phyloP scores from a whole-genome alignment of 148 eudicot genomes.

The Rhododendron henanense region DNA sequence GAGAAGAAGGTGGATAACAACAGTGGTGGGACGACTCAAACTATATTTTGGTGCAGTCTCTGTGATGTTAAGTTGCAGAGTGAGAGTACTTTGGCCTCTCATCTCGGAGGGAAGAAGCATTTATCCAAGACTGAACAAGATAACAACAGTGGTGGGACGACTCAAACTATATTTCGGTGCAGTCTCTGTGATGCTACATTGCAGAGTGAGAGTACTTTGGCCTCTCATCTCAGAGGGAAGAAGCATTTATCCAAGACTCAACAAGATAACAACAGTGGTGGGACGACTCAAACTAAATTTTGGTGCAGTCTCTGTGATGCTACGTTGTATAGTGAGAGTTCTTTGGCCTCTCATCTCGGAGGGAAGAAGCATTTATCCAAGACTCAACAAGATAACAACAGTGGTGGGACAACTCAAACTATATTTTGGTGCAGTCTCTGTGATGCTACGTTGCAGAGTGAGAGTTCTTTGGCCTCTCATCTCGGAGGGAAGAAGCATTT shows the following conservation, averaged over 20 bases:
- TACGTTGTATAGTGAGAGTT: neutral
- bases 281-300: neutral
- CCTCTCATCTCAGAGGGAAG: conserved; percentile 9
- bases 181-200: conserved; percentile 5
- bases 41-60: neutral
- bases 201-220: neutral
- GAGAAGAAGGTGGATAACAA: no score
- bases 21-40: no score
- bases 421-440: neutral
- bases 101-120: no score
- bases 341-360: conserved; percentile 2
- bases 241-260: conserved; percentile 9
- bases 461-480: neutral
- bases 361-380: conserved; percentile 11
- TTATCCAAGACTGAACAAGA: no score
- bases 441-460: neutral
- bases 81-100: no score
- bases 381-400: neutral
- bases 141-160: neutral
- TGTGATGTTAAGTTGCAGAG: no score
- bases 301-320: conserved; percentile 10
- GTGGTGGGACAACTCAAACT: neutral
- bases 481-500: conserved; percentile 6
- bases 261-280: neutral
- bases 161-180: neutral